Evolutionary conservation across 1,284 basidiomycete species (phyloP).

Genomic region (Naganishia liquefaciens): DNA sequence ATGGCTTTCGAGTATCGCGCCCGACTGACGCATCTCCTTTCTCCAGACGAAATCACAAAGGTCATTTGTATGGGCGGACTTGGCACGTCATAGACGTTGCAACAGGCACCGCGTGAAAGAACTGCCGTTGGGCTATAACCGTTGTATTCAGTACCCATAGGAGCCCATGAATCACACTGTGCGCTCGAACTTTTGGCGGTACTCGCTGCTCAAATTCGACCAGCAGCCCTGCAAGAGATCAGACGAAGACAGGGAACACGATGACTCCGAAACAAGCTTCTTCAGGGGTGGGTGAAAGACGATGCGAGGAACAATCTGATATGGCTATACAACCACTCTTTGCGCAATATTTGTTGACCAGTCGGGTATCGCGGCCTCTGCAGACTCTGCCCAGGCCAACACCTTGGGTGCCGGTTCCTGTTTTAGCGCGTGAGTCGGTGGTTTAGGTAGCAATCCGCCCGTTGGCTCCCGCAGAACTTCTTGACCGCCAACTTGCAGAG

Average conservation of each 20-base stretch:
- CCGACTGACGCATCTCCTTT: not conserved
- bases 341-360: conserved; percentile 4
- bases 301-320: conserved; percentile 28
- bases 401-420: conserved; percentile 1
- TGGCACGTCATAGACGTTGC: conserved; percentile 19
- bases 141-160: too few species aligned
- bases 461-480: conserved; percentile 80
- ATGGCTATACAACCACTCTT: conserved; percentile 39
- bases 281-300: too few species aligned
- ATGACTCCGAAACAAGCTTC: too few species aligned
- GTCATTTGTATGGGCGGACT: conserved; percentile 33
- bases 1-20: not conserved
- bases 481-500: conserved; percentile 77
- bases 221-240: too few species aligned
- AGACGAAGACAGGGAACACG: too few species aligned
- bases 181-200: too few species aligned
- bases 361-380: conserved; percentile 17
- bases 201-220: too few species aligned
- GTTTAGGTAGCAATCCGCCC: conserved; percentile 56
- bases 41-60: conserved; percentile 32
- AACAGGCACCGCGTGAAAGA: not conserved
- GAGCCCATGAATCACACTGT: too few species aligned
- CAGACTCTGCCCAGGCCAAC: conserved; percentile 33
- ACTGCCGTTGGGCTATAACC: too few species aligned
- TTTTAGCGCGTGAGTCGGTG: not conserved